These are phyloP conservation scores for Teratosphaeria nubilosa DNA, from an alignment of 2,329 filamentous ascomycete species.

Conservation along the genomic window DNA sequence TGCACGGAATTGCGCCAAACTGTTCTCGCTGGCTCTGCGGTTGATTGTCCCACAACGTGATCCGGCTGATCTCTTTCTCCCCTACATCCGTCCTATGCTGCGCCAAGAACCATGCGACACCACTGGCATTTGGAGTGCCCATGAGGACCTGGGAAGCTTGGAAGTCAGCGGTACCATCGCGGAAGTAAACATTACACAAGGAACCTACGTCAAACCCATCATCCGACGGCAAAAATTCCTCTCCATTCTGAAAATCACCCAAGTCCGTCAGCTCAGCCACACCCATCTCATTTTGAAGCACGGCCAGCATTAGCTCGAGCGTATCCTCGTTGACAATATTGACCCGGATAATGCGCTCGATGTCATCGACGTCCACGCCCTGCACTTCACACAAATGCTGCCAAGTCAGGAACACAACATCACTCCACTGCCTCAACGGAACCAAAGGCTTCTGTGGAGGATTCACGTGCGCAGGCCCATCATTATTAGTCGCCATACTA, in stretches of 20 bases:
- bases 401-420: slow-evolving; percentile 8
- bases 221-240: background rate
- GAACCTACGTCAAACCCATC: background rate
- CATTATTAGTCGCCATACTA: background rate
- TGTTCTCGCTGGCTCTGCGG: background rate
- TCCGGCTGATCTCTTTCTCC: slow-evolving; percentile 5
- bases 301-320: slow-evolving; percentile 4
- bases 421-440: slow-evolving; percentile 6
- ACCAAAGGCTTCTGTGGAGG: slow-evolving; percentile 2
- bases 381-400: slow-evolving; percentile 2
- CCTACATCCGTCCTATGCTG: slow-evolving; percentile 6
- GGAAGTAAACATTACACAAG: background rate
- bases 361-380: background rate
- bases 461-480: background rate
- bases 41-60: slow-evolving; percentile 6
- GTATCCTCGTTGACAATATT: slow-evolving; percentile 8
- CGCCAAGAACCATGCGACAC: slow-evolving; percentile 9
- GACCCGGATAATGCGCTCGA: slow-evolving; percentile 6
- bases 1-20: slow-evolving; percentile 3
- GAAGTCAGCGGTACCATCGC: background rate
- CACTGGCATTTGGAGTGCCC: slow-evolving; percentile 6
- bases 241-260: background rate
- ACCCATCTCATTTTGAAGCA: background rate
- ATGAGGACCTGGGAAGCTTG: slow-evolving; percentile 1
- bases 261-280: background rate